Evolutionary conservation across 2,329 filamentous ascomycete species (phyloP), one percentile per base, ranked within the genome.

Genomic region (Byssothecium circinans): DNA sequence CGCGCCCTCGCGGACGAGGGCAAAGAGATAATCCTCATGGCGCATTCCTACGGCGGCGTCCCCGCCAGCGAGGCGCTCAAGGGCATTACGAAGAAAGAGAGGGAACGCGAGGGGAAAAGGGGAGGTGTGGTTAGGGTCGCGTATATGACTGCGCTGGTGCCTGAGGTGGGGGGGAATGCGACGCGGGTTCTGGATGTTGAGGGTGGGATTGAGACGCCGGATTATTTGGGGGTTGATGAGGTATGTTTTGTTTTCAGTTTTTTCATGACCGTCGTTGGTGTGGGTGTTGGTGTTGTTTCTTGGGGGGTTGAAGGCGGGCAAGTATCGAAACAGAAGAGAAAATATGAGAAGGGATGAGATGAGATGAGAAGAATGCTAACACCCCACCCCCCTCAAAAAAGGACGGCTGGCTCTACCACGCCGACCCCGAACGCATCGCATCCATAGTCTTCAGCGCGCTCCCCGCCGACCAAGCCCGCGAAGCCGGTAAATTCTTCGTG

Each of bases 1-100:
- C 37, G 41, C 12, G 53, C 54, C 15, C 43, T 70, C 2, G 58
- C 57, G 23, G 61, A 67, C 4, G 52, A 66, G 37, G 70, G 62
- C 14, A 67, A 69, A 43, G 64, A 74, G 17, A 54, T 74, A 15
- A 52, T 73, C 3, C 32, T 74, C 10, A 46, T 71, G 5, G 63
- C 61, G 40, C 72, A 74, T 49, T 73, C 69, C 6, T 73, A 73
- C 50, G 62, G 69, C 17, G 72, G 68, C 2, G 41, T 69, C 32
- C 60, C 63, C 0, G 59, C 58, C 5, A 65, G 57, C 8, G 54
- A 71, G 38, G 54, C 50, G 25, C 36, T 62, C 10, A 62, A 70
- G 40, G 62, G 64, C 1, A 17, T 71, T 7, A 53, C 49, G 2
- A 61, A 61, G 38, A 54, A 53, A 35, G 65, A 66, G 29, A 55